Percentiles rank a stretch among this genome's conserved stretches.
These are phyloP conservation scores for Plasmodium adleri DNA, from an alignment of 169 alveolate species.

Conservation along the genomic window DNA sequence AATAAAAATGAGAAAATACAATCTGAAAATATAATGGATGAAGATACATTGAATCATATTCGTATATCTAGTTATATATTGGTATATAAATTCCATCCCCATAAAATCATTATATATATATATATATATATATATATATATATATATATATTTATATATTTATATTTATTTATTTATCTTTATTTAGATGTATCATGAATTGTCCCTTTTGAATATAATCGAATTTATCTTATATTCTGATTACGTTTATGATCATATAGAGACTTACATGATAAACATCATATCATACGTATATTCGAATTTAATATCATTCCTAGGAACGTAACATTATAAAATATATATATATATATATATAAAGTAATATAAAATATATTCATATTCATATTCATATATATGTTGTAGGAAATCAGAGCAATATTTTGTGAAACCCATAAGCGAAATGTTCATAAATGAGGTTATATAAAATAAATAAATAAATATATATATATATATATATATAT, in stretches of 20 bases:
- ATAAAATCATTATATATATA: no score
- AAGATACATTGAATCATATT: constrained; percentile 2
- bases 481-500: neutral
- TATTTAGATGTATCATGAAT: constrained; percentile 56
- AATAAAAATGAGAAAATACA: constrained; percentile 9
- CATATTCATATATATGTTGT: neutral
- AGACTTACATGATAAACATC: constrained; percentile 38
- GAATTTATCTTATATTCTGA: constrained; percentile 51
- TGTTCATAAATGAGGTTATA: constrained; percentile 60
- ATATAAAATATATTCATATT: neutral
- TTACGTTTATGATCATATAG: constrained; percentile 50
- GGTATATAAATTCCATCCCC: constrained; percentile 7
- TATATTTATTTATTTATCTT: neutral
- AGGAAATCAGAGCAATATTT: constrained; percentile 67
- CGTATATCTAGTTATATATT: constrained; percentile 58
- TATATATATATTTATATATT: neutral
- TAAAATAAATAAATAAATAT: neutral
- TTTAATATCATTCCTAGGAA: constrained; percentile 58
- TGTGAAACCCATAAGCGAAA: constrained; percentile 53
- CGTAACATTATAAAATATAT: constrained; percentile 14
- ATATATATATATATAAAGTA: neutral
- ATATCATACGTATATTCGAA: constrained; percentile 50
- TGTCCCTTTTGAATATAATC: constrained; percentile 47
- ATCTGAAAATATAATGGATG: neutral
- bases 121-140: constrained; percentile 1